A percentile compares a stretch with the other conserved stretches of the same genome.
Evolutionary conservation across 2,329 filamentous ascomycete genomes (phyloP).

Genomic region (Beauveria brongniartii): DNA sequence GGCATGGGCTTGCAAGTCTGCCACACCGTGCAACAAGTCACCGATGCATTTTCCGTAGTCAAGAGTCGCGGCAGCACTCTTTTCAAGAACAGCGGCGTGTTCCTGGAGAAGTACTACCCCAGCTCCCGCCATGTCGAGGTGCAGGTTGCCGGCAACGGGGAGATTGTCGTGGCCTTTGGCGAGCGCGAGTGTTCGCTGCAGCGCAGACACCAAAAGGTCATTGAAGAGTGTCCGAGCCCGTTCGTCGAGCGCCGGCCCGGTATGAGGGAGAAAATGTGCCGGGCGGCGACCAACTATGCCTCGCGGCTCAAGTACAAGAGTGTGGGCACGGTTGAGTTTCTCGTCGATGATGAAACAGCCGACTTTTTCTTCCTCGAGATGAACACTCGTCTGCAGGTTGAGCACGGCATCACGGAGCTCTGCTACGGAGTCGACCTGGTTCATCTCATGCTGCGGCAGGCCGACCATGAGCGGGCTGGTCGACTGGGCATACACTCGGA

Average conservation of each 20-base stretch:
- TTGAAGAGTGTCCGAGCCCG: conserved; percentile 28
- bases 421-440: conserved; percentile 69
- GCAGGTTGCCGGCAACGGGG: conserved; percentile 35
- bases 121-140: conserved; percentile 35
- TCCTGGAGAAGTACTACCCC: conserved; percentile 31
- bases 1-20: conserved; percentile 22
- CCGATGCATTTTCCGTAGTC: neutral
- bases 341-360: conserved; percentile 23
- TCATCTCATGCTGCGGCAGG: conserved; percentile 35
- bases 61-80: conserved; percentile 2
- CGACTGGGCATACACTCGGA: neutral
- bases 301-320: conserved; percentile 21
- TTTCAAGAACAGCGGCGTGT: conserved; percentile 20
- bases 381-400: conserved; percentile 36
- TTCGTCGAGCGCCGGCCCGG: neutral
- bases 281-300: neutral
- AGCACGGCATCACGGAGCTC: conserved; percentile 56
- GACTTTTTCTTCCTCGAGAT: conserved; percentile 36
- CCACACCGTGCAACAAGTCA: neutral
- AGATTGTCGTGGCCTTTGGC: conserved; percentile 27
- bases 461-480: conserved; percentile 15
- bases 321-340: conserved; percentile 33
- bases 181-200: conserved; percentile 40
- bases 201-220: conserved; percentile 37
- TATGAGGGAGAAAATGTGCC: neutral